Evolutionary conservation across 2,329 filamentous ascomycete genomes (phyloP).

Genomic region (Lasiodiplodia citricola): DNA sequence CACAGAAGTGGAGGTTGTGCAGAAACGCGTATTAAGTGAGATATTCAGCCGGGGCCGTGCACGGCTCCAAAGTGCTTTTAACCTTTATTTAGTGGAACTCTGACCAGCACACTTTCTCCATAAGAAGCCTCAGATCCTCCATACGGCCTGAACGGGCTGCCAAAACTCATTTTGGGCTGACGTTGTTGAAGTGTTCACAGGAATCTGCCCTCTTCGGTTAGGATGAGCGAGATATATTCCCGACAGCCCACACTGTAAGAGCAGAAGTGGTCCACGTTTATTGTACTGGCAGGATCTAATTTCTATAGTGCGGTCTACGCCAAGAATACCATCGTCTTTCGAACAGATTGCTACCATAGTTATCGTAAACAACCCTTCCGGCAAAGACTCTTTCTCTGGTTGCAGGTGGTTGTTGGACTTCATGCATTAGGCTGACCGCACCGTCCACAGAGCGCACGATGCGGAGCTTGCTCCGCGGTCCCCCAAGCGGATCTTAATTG

Average conservation of each 20-base stretch:
- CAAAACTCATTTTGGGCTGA: not conserved
- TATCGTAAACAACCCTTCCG: not conserved
- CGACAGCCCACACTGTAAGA: not conserved
- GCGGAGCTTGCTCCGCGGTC: not conserved
- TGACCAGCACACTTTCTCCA: not conserved
- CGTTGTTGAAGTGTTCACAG: not conserved
- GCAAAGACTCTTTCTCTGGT: no score
- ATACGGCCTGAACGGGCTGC: not conserved
- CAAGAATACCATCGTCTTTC: not conserved
- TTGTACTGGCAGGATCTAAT: not conserved
- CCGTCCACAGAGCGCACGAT: not conserved
- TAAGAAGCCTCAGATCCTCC: not conserved
- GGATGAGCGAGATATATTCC: not conserved
- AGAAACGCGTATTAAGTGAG: not conserved
- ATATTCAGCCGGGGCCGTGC: not conserved
- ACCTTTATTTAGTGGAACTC: not conserved
- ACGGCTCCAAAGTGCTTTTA: not conserved
- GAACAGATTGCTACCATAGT: no score
- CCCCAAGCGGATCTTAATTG: not conserved
- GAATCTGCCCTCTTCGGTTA: not conserved
- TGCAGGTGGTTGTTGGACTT: no score
- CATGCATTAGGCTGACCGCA: not conserved
- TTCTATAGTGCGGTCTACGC: no score
- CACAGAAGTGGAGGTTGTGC: not conserved
- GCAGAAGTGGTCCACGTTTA: not conserved